These are phyloP conservation scores for Linnemannia schmuckeri DNA, from an alignment of 192 early-diverging fungal species.

Conservation along the genomic window DNA sequence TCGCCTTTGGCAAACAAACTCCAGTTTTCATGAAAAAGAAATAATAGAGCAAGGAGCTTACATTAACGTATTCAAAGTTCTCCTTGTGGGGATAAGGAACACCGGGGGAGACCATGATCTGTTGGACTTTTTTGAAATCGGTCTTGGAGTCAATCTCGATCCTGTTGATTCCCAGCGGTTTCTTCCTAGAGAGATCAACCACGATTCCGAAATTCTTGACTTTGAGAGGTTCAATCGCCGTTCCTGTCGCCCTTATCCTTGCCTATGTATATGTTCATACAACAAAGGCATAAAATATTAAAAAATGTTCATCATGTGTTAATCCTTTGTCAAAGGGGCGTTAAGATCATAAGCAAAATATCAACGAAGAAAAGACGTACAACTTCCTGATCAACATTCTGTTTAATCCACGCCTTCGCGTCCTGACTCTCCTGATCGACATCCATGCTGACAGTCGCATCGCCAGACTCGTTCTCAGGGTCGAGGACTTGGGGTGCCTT, in stretches of 20 bases:
- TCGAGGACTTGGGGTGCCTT: slow-evolving; percentile 38
- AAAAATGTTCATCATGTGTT: neutral
- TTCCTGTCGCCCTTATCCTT: slow-evolving; percentile 50
- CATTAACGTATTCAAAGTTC: slow-evolving; percentile 66
- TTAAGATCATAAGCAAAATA: too few relatives aligned
- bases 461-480: slow-evolving; percentile 22
- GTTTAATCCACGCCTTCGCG: slow-evolving; percentile 64
- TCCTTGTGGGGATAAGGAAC: slow-evolving; percentile 63
- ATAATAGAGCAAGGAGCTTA: slow-evolving; percentile 26
- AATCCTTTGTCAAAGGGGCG: too few relatives aligned
- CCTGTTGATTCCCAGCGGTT: slow-evolving; percentile 61
- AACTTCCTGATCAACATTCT: slow-evolving; percentile 60
- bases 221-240: slow-evolving; percentile 29
- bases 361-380: slow-evolving; percentile 28
- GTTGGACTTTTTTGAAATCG: slow-evolving; percentile 60
- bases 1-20: too few relatives aligned
- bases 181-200: slow-evolving; percentile 56
- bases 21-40: neutral
- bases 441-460: slow-evolving; percentile 31
- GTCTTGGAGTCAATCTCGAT: slow-evolving; percentile 58
- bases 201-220: slow-evolving; percentile 64
- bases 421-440: slow-evolving; percentile 48
- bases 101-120: slow-evolving; percentile 70
- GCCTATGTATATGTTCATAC: neutral
- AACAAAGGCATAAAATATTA: neutral